Percentiles rank a stretch among this genome's conserved stretches.
phyloP scores from a whole-genome alignment of 202 grass and related monocot genomes.

The Sporobolus alterniflorus region DNA sequence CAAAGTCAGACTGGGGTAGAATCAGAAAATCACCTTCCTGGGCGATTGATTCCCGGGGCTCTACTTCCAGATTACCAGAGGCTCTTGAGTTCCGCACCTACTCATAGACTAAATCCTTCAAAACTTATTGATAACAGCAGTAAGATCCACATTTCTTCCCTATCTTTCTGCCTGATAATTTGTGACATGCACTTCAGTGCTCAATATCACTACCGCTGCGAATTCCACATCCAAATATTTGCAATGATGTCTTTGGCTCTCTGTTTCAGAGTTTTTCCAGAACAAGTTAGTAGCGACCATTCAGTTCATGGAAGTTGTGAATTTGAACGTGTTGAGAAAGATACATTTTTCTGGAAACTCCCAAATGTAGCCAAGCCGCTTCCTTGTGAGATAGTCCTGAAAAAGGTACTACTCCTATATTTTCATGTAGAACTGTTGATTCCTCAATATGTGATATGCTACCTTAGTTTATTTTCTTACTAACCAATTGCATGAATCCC shows the following conservation, averaged over 20 bases:
- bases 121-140: slow-evolving; percentile 99
- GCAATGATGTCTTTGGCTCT: slow-evolving; percentile 29
- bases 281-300: slow-evolving; percentile 98
- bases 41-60: slow-evolving; percentile 98
- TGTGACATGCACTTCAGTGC: slow-evolving; percentile 14
- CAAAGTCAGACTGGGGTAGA: slow-evolving; percentile 89
- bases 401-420: slow-evolving; percentile 74
- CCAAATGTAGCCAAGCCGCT: slow-evolving; percentile 95
- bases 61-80: slow-evolving; percentile 99
- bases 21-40: slow-evolving; percentile 98
- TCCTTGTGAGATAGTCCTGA: slow-evolving; percentile 93
- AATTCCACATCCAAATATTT: background rate
- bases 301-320: slow-evolving; percentile 97
- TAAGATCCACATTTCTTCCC: slow-evolving; percentile 41
- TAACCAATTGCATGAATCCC: background rate
- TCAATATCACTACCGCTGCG: background rate
- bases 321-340: slow-evolving; percentile 98
- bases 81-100: slow-evolving; percentile 89
- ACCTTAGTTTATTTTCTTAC: background rate
- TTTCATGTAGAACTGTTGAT: slow-evolving; percentile 21
- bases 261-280: slow-evolving; percentile 88
- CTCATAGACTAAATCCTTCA: slow-evolving; percentile 96
- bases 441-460: slow-evolving; percentile 3
- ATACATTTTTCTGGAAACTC: slow-evolving; percentile 94
- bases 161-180: background rate